These are phyloP conservation scores for Saccharum spontaneum DNA, from an alignment of 176 grass and related monocot species.

Conservation along the genomic window DNA sequence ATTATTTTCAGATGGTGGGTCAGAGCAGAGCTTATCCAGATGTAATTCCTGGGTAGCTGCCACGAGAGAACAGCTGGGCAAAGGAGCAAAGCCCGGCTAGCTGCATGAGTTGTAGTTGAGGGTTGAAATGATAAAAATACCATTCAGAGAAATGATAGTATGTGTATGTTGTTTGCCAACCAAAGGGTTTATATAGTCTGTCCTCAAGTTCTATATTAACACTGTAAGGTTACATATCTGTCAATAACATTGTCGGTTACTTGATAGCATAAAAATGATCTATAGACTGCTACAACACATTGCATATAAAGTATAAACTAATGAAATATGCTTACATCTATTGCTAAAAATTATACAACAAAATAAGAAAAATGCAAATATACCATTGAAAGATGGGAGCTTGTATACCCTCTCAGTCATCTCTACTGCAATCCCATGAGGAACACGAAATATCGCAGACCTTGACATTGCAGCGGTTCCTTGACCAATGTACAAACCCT, in stretches of 20 bases:
- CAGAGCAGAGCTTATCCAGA: not conserved
- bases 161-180: not conserved
- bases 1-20: not conserved
- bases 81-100: not conserved
- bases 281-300: not conserved
- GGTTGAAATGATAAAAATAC: not conserved
- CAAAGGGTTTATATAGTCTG: not conserved
- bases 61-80: not conserved
- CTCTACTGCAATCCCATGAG: conserved; percentile 81
- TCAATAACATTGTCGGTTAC: not conserved
- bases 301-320: not conserved
- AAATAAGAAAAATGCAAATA: conserved; percentile 1
- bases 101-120: not conserved
- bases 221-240: not conserved
- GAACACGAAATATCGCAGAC: conserved; percentile 81
- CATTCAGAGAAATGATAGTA: not conserved
- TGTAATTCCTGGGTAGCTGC: not conserved
- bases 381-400: conserved; percentile 97
- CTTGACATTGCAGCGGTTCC: conserved; percentile 79
- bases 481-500: conserved; percentile 87
- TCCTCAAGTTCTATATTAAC: not conserved
- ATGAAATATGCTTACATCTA: conserved; percentile 11
- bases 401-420: conserved; percentile 84
- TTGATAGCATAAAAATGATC: not conserved
- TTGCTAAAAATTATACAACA: not conserved